Evolutionary conservation across 2,329 filamentous ascomycete species (phyloP), one percentile per base, ranked within the genome.

Genomic region (Grosmannia huntii): DNA sequence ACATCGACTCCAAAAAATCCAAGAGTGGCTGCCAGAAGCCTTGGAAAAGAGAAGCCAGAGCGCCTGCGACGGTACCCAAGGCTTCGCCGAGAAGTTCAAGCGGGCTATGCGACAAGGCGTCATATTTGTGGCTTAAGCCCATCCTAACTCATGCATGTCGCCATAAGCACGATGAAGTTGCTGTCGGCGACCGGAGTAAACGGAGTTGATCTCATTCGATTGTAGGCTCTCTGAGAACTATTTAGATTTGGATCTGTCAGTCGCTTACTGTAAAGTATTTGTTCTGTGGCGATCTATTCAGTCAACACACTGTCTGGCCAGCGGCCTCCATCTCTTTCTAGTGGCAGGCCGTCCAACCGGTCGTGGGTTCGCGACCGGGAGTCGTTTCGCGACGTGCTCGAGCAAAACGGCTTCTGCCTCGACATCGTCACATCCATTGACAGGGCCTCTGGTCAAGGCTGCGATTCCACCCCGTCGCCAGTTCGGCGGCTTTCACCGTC

Each of bases 1-100:
- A 59, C 81, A 81, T 59, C 74, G 87, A 25, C 79, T 87, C 59
- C 74, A 81, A 65, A 84, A 84, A 69, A 87, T 90, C 57, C 68
- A 73, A 57, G 77, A 83, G 62, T 89, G 81, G 80, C 65, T 85
- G 68, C 77, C 80, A 0, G 69, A 78, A 62, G 82, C 82, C 2
- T 64, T 82, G 64, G 73, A 80, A 49, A 83, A 78, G 69, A 72
- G 76, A 61, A 66, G 70, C 23, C 68, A 75, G 59, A 84, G 80
- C 67, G 78, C 80, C 58, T 85, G 82, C 63, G 67, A 66, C 55
- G 75, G 75, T 31, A 81, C 77, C 2, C 68, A 74, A 28, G 70
- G 72, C 5, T 82, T 80, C 68, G 80, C 80, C 2, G 73, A 78
- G 53, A 66, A 73, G 53, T 83, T 83, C 65, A 74, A 73, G 63